phyloP scores from a whole-genome alignment of 306 rosid species.

The Trifolium pratense region DNA sequence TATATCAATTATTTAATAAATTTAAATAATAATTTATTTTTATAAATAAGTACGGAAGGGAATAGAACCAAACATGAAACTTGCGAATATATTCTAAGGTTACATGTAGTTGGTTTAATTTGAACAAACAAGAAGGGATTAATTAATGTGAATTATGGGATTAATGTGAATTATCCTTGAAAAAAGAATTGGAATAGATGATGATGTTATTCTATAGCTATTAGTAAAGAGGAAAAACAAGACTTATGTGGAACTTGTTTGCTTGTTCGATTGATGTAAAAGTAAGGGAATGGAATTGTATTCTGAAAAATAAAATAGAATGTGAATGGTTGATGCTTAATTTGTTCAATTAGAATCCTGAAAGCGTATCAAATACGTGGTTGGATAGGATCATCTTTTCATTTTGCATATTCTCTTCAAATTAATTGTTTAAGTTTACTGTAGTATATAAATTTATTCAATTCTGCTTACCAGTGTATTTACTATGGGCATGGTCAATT shows the following conservation, averaged over 20 bases:
- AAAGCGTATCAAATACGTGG: slow-evolving; percentile 28
- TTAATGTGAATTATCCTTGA: neutral
- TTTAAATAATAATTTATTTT: too few relatives aligned
- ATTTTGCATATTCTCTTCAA: neutral
- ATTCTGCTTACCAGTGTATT: neutral
- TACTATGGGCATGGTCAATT: neutral
- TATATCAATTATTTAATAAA: too few relatives aligned
- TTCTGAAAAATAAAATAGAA: slow-evolving; percentile 40
- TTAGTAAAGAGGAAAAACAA: slow-evolving; percentile 13
- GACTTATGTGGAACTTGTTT: slow-evolving; percentile 20
- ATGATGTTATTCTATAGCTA: slow-evolving; percentile 20
- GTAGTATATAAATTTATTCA: neutral
- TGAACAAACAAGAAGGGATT: slow-evolving; percentile 11
- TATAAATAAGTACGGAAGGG: too few relatives aligned
- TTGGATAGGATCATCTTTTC: slow-evolving; percentile 27
- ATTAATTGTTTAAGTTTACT: neutral
- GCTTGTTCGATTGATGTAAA: slow-evolving; percentile 18
- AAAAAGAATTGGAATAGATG: slow-evolving; percentile 34
- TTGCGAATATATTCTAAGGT: slow-evolving; percentile 34
- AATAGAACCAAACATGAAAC: slow-evolving; percentile 18
- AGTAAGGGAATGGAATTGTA: slow-evolving; percentile 51
- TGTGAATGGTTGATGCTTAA: slow-evolving; percentile 41
- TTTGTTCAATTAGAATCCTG: neutral
- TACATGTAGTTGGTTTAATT: slow-evolving; percentile 5
- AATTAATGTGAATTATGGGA: too few relatives aligned